Evolutionary conservation across 495 filamentous ascomycete species (phyloP).

Genomic region (Penicillium riverlandense): DNA sequence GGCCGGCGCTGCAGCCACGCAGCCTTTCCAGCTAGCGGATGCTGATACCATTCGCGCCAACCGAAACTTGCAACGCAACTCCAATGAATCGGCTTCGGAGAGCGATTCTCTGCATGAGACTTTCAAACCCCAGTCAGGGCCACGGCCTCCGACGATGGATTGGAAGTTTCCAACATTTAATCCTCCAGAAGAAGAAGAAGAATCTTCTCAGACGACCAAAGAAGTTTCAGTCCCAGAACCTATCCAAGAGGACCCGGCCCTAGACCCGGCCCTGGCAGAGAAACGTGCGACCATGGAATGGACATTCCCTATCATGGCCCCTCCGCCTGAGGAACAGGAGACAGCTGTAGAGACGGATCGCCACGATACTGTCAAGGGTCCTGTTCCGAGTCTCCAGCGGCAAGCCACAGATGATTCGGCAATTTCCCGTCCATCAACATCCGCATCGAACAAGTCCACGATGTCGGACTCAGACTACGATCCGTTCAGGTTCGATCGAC

Average conservation of each 20-base stretch:
- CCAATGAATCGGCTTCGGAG: slow-evolving; percentile 27
- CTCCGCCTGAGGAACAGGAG: slow-evolving; percentile 7
- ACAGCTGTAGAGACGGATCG: slow-evolving; percentile 12
- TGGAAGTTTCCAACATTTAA: slow-evolving; percentile 41
- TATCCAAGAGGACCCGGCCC: slow-evolving; percentile 13
- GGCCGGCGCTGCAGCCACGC: slow-evolving; percentile 32
- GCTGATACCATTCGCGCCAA: slow-evolving; percentile 46
- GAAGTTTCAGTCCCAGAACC: slow-evolving; percentile 11
- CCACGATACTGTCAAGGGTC: slow-evolving; percentile 31
- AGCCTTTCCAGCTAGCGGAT: slow-evolving; percentile 42
- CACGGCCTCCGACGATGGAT: slow-evolving; percentile 42
- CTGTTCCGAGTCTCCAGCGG: slow-evolving; percentile 12
- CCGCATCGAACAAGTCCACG: slow-evolving; percentile 25
- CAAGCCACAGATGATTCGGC: slow-evolving; percentile 14
- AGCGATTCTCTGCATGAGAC: slow-evolving; percentile 17
- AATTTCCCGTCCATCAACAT: slow-evolving; percentile 35
- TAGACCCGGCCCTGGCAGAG: slow-evolving; percentile 14
- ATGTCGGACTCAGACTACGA: slow-evolving; percentile 38
- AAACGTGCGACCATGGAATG: slow-evolving; percentile 37
- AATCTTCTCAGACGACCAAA: slow-evolving; percentile 2
- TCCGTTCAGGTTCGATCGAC: slow-evolving; percentile 39
- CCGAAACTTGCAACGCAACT: slow-evolving; percentile 29
- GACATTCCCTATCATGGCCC: slow-evolving; percentile 41
- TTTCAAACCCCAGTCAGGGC: slow-evolving; percentile 27
- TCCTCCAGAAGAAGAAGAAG: slow-evolving; percentile 15